Base-by-base conservation (phyloP, 2,329 filamentous ascomycete species). In the Diplodia seriata region DNA sequence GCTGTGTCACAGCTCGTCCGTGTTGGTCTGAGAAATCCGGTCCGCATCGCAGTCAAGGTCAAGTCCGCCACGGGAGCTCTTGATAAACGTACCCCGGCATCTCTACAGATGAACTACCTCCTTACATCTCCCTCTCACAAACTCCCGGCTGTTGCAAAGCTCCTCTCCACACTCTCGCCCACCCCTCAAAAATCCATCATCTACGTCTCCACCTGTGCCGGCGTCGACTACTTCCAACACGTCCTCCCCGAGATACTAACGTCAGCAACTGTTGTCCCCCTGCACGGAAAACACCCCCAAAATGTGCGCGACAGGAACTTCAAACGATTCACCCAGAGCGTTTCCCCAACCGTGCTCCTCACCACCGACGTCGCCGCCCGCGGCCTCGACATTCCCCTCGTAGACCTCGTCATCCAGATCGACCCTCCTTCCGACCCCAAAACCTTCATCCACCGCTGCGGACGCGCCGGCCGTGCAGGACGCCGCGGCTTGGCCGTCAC, bases 41-140 rank as follows among this genome's bases (percentile, higher is more conserved):
- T 97, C 74, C 96, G 96, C 75, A 93, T 99, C 70, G 90, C 92
- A 12, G 95, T 98, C 63, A 95, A 94, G 74, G 95, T 99, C 65
- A 95, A 94, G 66, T 72, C 75, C 29, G 71, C 76, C 61, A 72
- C 74, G 51, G 92, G 91, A 23, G 86, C 87, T 1, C 89, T 94
- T 70, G 94, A 98, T 77, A 91, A 94, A 75, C 89, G 90, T 71
- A 98, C 94, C 0, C 95, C 95, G 8, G 93, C 94, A 43, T 95
- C 92, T 80, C 82, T 99, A n/a, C 90, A 94, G 78, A 94, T 98
- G 89, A 89, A 90, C 31, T 97, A 97, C 75, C 80, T 96, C 33
- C 81, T 91, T 2, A 88, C 88, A 2, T 90, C 89, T 2, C 88
- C 94, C 0, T 90, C 89, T 20, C 89, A 94, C 70, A 97, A 97